Evolutionary conservation across 495 filamentous ascomycete genomes (phyloP), one percentile per base, ranked within the genome.

Genomic region (Penicillium angulare): DNA sequence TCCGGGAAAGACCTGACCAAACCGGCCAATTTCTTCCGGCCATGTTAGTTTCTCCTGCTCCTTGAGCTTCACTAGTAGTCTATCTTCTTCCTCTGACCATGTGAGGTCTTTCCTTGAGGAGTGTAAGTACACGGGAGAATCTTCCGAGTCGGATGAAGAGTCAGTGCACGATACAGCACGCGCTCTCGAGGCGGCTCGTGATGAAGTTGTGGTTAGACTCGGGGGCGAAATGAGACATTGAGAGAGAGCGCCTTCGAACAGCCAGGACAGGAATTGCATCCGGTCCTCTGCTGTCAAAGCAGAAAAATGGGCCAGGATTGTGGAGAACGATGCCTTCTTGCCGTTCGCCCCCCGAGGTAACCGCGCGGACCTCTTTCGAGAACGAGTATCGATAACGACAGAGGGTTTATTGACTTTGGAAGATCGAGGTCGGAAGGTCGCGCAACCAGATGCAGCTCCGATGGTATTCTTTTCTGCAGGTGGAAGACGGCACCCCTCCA

Each of bases 241-340:
- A 36, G 47, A 43, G 21, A 42, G 24, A 35, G 40, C 41, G 16
- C 50, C 50, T 27, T 53, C 50, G 29, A 53, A 53, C 13, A 53
- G 45, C 50, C 50, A 53, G 34, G 50, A 53, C 34, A 53, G 43
- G 29, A 53, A 53, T 22, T 47, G 43, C 34, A 53, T 17, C 13
- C 43, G 43, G 13, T 53, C 43, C 13, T 48, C 43, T 10, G 23
- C 43, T 5, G 42, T 9, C 32, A 53, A 31, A 16, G 43, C 36
- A 34, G 31, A 47, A n/a, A 47, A 53, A 1, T 50, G 47, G 21
- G 24, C 22, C 33, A 18, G 38, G 10, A 34, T 13, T 17, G 33
- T 27, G 10, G 26, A 27, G 26, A 27, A 27, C 26, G 26, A 27
- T 5, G 10, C 26, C 5, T 27, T 27, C 26, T 27, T 5, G 26